A percentile compares a stretch with the other conserved stretches of the same genome.
Evolutionary conservation across 179 eudicot genomes (phyloP).

Genomic region (Silene coronaria): DNA sequence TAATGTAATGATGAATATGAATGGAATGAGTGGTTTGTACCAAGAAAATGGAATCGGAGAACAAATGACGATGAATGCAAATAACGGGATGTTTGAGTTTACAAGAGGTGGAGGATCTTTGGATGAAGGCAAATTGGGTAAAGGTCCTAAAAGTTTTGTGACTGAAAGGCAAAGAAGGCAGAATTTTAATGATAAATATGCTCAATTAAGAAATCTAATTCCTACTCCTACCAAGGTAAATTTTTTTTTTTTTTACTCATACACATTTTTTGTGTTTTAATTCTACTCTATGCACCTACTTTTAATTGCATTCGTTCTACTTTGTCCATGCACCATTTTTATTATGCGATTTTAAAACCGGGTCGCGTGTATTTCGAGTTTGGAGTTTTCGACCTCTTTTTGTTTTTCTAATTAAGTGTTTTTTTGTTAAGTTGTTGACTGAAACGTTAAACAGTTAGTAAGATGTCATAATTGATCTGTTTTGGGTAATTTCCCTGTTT

Average conservation of each 20-base stretch:
- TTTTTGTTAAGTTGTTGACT: too few relatives aligned
- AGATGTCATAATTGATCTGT: too few relatives aligned
- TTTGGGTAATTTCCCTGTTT: too few relatives aligned
- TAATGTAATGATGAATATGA: slow-evolving; percentile 26
- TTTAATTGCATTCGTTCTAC: too few relatives aligned
- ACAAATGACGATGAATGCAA: slow-evolving; percentile 20
- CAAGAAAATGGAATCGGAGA: slow-evolving; percentile 37
- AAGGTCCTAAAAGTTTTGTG: slow-evolving; percentile 46
- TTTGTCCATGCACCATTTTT: too few relatives aligned
- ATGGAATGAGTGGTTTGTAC: slow-evolving; percentile 27
- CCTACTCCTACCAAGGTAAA: slow-evolving; percentile 64
- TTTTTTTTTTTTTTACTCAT: not conserved
- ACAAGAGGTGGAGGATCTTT: slow-evolving; percentile 28
- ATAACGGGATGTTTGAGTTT: slow-evolving; percentile 46
- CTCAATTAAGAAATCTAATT: slow-evolving; percentile 37
- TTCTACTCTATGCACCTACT: too few relatives aligned
- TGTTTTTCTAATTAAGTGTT: too few relatives aligned
- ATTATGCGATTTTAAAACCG: too few relatives aligned
- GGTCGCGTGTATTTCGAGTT: too few relatives aligned
- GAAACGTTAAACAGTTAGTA: too few relatives aligned
- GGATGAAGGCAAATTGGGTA: slow-evolving; percentile 34
- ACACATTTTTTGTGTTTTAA: too few relatives aligned
- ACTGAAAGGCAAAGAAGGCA: slow-evolving; percentile 63
- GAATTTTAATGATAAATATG: slow-evolving; percentile 44
- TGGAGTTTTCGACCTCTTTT: too few relatives aligned